Evolutionary conservation across 2,329 filamentous ascomycete species (phyloP), one percentile per base, ranked within the genome.

Genomic region (Ramularia collo-cygni): DNA sequence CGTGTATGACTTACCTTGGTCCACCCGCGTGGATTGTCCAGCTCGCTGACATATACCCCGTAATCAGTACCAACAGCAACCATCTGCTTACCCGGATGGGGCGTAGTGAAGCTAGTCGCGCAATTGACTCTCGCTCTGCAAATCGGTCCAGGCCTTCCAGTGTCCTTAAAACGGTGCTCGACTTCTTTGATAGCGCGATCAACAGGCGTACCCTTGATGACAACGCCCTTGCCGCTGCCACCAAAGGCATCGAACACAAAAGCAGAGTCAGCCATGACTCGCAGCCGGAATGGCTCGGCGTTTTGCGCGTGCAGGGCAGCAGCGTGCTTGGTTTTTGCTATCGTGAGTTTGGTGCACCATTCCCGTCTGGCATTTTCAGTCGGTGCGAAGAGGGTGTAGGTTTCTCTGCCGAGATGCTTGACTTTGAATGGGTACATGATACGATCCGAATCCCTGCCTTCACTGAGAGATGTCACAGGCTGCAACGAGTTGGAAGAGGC

Each of bases 1-100:
- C 8, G 5, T 26, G 28, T 28, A 38, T 15, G 4, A 68, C 78
- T 71, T 72, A 93, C 88, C 69, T 85, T 83, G 44, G 72, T 77
- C 92, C 92, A 98, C 9, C 87, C 88, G 56, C 93, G 79, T 42
- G 92, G 87, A 58, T 96, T 90, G 37, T 83, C 80, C 37, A 86
- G 81, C 51, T 95, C 87, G 3, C 90, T 85, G 34, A 94, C 83
- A 60, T 80, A 98, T 3, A 98, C 86, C 21, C 92, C 92, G 62
- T 85, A 89, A 58, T 98, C 92, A 1, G 92, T 98, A 30, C 93
- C 92, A 41, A 98, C 84, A 8, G 90, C 92, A 52, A 95, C 82
- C 74, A 95, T 85, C 33, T 84, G 77, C 61, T 83, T 90, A 18
- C 86, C 86, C 1, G 56, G 52, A 58, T 81, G 84, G 1, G 84